Evolutionary conservation across 306 rosid genomes (phyloP), one percentile per base, ranked within the genome.

Genomic region (Casuarina glauca): DNA sequence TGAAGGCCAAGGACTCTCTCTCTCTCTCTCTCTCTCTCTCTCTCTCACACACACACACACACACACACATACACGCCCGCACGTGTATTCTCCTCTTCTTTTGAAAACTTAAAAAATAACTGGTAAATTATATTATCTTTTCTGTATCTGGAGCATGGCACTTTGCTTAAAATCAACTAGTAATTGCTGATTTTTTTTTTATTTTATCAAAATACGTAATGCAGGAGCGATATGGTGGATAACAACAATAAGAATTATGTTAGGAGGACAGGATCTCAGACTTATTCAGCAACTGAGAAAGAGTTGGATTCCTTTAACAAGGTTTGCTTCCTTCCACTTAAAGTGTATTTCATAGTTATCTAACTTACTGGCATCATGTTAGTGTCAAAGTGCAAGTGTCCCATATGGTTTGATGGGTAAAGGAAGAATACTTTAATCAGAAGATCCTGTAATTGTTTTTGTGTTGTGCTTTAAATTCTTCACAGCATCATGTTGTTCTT

Each of bases 221-320:
- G 84, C 93, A 95, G 99, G 91, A 87, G 87, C 61, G 85, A 73
- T 38, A 82, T 73, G 62, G 61, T 64, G 72, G 96, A 88, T 76
- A 82, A 74, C 76, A 74, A 80, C 63, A 60, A 60, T 72, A 77
- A 67, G 53, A 82, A 76, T 79, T 68, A 69, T 50, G 76, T 75
- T 88, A 83, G 73, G 77, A 84, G 76, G 72, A 75, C 49, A 43
- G 87, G 90, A 72, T 82, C 86, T 76, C 74, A 82, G 45, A 78
- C 79, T 79, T 75, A 63, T 82, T 73, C 79, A 17, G 73, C 88
- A 67, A 62, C 74, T 69, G 78, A 86, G 73, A 81, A 85, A 84
- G 88, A 85, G 71, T 86, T 87, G 60, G 94, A 84, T 86, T 87
- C 99, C 74, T 93, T 96, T 80, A 93, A 96, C 72, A 89, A 93